Conservation (phyloP, 495 filamentous ascomycete genomes). For the Podospora conica region DNA sequence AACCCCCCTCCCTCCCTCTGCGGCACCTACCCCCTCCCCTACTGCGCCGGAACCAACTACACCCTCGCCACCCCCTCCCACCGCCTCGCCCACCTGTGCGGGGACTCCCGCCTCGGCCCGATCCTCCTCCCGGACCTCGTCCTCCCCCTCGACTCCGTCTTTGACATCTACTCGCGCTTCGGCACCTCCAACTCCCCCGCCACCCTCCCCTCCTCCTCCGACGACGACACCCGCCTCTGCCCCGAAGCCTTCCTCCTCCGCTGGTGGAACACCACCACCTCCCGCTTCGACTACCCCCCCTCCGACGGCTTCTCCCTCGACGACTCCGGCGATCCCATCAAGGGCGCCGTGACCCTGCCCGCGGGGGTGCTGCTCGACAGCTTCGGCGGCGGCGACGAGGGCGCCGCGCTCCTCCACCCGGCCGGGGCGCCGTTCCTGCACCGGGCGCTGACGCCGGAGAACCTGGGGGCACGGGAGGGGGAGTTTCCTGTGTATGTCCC, state of each 20-base stretch:
- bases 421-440: conserved; percentile 48
- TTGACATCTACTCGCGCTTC: conserved; percentile 38
- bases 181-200: conserved; percentile 38
- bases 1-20: not conserved
- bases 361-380: conserved; percentile 48
- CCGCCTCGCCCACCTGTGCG: conserved; percentile 37
- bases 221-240: conserved; percentile 45
- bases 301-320: conserved; percentile 39
- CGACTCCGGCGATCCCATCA: conserved; percentile 30
- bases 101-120: conserved; percentile 45
- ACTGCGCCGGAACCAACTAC: conserved; percentile 36
- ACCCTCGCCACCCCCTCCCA: conserved; percentile 21
- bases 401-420: conserved; percentile 39
- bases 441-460: conserved; percentile 47
- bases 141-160: conserved; percentile 33
- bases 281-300: conserved; percentile 38
- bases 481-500: conserved; percentile 19
- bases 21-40: not conserved
- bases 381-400: conserved; percentile 47
- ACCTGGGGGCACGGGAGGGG: conserved; percentile 36
- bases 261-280: conserved; percentile 34
- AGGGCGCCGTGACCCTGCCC: conserved; percentile 40
- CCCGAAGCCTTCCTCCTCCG: conserved; percentile 43
- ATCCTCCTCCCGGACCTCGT: conserved; percentile 31
- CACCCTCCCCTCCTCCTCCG: conserved; percentile 33